A percentile compares a stretch with the other conserved stretches of the same genome.
phyloP scores from a whole-genome alignment of 371 early-diverging fungal genomes.

The Mucor irregularis region DNA sequence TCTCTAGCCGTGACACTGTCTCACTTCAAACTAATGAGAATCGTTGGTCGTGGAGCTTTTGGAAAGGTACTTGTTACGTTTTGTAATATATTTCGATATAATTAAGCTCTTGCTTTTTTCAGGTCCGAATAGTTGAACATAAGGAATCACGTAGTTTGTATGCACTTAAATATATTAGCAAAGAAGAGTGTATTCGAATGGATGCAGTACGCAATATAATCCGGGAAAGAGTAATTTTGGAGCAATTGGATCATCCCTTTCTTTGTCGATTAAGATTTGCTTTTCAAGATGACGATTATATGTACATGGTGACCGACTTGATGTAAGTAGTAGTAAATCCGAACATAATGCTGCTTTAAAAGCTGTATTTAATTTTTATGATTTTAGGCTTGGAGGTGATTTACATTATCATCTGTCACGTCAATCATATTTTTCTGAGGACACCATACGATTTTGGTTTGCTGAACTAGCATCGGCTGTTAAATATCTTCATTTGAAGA shows the following conservation, averaged over 20 bases:
- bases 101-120: not conserved
- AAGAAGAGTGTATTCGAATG: constrained; percentile 76
- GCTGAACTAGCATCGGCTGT: constrained; percentile 78
- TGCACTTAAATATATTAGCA: constrained; percentile 85
- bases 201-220: constrained; percentile 78
- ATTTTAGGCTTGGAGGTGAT: constrained; percentile 78
- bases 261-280: constrained; percentile 80
- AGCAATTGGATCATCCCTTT: constrained; percentile 77
- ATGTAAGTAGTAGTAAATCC: constrained; percentile 49
- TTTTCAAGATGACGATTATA: constrained; percentile 80
- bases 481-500: constrained; percentile 74
- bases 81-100: too few relatives aligned
- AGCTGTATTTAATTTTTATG: constrained; percentile 17
- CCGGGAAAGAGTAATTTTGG: constrained; percentile 79
- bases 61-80: too few relatives aligned
- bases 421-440: constrained; percentile 65
- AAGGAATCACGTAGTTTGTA: constrained; percentile 64
- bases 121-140: constrained; percentile 80
- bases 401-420: constrained; percentile 76
- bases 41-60: constrained; percentile 76
- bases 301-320: constrained; percentile 89
- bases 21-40: constrained; percentile 69
- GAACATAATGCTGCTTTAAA: not conserved
- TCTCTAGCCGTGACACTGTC: constrained; percentile 48
- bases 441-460: constrained; percentile 73